These are phyloP conservation scores for Chlamydomonas schloesseri DNA, from an alignment of 139 green algal species.

Conservation along the genomic window DNA sequence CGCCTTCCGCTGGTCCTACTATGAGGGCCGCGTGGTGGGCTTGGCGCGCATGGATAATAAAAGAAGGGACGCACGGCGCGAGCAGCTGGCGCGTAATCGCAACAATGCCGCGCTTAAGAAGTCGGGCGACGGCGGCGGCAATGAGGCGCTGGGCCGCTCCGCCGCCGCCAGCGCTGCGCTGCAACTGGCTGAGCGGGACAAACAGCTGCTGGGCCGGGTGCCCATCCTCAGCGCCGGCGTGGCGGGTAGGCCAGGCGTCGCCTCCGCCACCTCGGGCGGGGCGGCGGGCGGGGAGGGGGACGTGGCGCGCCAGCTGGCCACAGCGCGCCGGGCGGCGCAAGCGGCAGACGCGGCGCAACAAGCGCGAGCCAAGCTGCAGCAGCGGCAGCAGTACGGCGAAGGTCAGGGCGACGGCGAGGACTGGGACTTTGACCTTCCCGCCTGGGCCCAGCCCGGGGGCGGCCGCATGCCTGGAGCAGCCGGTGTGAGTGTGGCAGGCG, in stretches of 20 bases:
- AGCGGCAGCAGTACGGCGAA: neutral
- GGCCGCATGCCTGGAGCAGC: neutral
- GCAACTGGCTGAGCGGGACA: slow-evolving; percentile 12
- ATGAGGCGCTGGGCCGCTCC: neutral
- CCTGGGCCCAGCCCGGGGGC: neutral
- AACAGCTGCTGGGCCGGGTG: neutral
- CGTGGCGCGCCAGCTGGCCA: no score
- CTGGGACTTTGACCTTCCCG: neutral
- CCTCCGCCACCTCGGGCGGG: neutral
- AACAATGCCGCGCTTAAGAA: slow-evolving; percentile 15
- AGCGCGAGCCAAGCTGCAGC: slow-evolving; percentile 9
- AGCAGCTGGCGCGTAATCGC: slow-evolving; percentile 2
- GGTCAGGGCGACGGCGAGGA: neutral
- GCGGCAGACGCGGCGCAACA: neutral
- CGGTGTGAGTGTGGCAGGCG: neutral
- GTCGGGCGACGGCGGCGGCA: neutral
- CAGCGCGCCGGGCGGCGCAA: neutral
- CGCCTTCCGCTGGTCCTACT: slow-evolving; percentile 34
- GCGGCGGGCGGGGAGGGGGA: no score
- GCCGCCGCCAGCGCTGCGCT: neutral
- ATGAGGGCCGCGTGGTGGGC: slow-evolving; percentile 32
- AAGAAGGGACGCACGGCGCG: neutral
- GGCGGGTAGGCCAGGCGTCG: neutral
- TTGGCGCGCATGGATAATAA: slow-evolving; percentile 12
- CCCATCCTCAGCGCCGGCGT: neutral